These are phyloP conservation scores for Huiozyma sinensis DNA, from an alignment of 805 yeast genomes.

Conservation along the genomic window DNA sequence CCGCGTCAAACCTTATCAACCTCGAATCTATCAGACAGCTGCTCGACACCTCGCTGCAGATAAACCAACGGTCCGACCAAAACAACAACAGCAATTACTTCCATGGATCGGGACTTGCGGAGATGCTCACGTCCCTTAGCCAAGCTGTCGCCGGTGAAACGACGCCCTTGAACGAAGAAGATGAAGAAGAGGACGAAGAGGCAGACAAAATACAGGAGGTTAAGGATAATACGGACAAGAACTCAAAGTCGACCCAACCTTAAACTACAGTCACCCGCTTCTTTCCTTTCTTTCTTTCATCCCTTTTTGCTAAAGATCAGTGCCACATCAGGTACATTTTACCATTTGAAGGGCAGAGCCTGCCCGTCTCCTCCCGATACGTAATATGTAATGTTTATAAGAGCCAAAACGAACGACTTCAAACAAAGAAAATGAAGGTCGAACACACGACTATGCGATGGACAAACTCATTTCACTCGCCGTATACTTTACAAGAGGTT, in stretches of 20 bases:
- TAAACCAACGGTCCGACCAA: slow-evolving; percentile 31
- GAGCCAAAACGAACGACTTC: no score
- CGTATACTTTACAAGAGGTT: slow-evolving; percentile 39
- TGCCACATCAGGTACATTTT: no score
- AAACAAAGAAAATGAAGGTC: no score
- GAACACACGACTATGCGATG: no score
- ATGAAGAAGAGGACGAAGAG: slow-evolving; percentile 8
- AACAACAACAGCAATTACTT: slow-evolving; percentile 27
- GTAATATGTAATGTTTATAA: no score
- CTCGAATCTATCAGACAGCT: slow-evolving; percentile 10
- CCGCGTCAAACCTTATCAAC: slow-evolving; percentile 2
- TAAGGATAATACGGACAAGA: background rate
- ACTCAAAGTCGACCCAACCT: background rate
- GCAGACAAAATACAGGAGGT: slow-evolving; percentile 1
- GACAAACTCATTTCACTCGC: slow-evolving; percentile 4
- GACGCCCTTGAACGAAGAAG: slow-evolving; percentile 9
- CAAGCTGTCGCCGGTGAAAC: slow-evolving; percentile 28
- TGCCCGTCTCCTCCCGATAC: no score
- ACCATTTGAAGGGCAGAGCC: no score
- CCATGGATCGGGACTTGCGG: slow-evolving; percentile 50
- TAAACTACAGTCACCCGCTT: no score
- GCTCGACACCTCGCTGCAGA: slow-evolving; percentile 16
- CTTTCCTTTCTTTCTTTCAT: no score
- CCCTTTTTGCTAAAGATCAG: no score
- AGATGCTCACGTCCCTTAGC: slow-evolving; percentile 44